Base-by-base conservation (phyloP, 441 rosid genomes). In the Francoa sonchifolia region DNA sequence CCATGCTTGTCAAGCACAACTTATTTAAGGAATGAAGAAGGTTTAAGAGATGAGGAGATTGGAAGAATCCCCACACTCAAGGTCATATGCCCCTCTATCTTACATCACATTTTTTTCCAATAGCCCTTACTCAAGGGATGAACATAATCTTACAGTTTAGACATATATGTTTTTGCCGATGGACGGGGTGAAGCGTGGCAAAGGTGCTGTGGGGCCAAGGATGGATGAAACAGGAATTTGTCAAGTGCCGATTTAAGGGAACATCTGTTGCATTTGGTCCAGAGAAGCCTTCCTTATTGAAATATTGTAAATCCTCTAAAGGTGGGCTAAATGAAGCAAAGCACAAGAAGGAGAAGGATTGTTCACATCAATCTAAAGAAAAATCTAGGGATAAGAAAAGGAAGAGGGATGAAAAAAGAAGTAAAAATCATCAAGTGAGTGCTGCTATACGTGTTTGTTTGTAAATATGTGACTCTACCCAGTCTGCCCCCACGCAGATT, bases 171-270 rank as follows among this genome's bases (percentile, higher is more conserved):
- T 52, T 50, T 45, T 58, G 9, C 17, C 47, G 19, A 39, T 65
- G 31, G n/a, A 47, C 71, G 84, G 97, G 70, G 71, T 67, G 44
- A 85, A 89, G 68, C 90, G 92, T 1, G 92, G 97, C 8, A 71
- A 89, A 66, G 94, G 96, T 52, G 75, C 82, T n/a, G 55, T 85
- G 19, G 97, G 97, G 51, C 74, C 92, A 3, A 82, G 78, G 67
- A 85, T 89, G 96, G 94, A 85, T 41, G 97, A 85, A 61, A 66
- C 86, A 21, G 74, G 77, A 6, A 83, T 85, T 5, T 73, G 59
- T n/a, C 70, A 13, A 35, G 34, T 18, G 43, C 18, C 7, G 63
- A 57, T 52, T 32, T 30, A 4, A 52, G 66, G 60, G 66, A 53
- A n/a, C 50, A 45, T 16, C 53, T 35, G 7, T 58, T 31, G 57